Conservation (phyloP, 192 early-diverging fungal species). For the Coemansia sp. region DNA sequence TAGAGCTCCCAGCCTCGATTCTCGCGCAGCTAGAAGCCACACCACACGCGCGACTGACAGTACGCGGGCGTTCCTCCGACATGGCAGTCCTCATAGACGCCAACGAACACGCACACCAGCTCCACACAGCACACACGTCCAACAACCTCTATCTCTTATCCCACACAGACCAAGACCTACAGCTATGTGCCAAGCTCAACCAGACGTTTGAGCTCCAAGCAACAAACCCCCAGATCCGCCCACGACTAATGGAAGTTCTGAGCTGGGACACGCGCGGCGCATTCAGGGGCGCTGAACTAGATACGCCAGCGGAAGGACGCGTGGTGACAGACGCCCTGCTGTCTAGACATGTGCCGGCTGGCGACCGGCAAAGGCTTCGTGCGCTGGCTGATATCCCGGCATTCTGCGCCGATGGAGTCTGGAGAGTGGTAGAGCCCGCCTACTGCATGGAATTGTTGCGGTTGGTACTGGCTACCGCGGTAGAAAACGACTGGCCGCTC, state of each 20-base stretch:
- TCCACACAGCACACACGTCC: slow-evolving; percentile 53
- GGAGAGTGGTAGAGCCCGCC: slow-evolving; percentile 2
- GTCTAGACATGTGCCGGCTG: slow-evolving; percentile 30
- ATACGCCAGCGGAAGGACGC: slow-evolving; percentile 10
- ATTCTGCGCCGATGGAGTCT: slow-evolving; percentile 20
- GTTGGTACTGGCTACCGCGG: slow-evolving; percentile 39
- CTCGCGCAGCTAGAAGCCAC: slow-evolving; percentile 33
- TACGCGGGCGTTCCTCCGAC: slow-evolving; percentile 41
- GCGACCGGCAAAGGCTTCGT: slow-evolving; percentile 17
- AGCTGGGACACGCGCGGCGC: slow-evolving; percentile 38
- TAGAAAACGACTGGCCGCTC: slow-evolving; percentile 42
- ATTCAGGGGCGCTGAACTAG: slow-evolving; percentile 50
- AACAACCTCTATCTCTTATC: slow-evolving; percentile 50
- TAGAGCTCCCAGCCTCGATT: slow-evolving; percentile 45
- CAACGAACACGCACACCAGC: slow-evolving; percentile 29
- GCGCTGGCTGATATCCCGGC: slow-evolving; percentile 47
- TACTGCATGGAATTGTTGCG: slow-evolving; percentile 50
- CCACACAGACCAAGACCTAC: slow-evolving; percentile 4
- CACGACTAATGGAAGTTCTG: slow-evolving; percentile 40
- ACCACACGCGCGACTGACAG: slow-evolving; percentile 14
- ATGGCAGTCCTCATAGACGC: slow-evolving; percentile 32
- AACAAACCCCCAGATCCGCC: slow-evolving; percentile 35
- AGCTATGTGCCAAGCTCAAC: slow-evolving; percentile 38
- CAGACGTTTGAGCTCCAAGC: slow-evolving; percentile 53
- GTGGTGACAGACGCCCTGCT: slow-evolving; percentile 24